Base-by-base conservation (phyloP, 805 yeast genomes). In the Yamadazyma akitaensis region DNA sequence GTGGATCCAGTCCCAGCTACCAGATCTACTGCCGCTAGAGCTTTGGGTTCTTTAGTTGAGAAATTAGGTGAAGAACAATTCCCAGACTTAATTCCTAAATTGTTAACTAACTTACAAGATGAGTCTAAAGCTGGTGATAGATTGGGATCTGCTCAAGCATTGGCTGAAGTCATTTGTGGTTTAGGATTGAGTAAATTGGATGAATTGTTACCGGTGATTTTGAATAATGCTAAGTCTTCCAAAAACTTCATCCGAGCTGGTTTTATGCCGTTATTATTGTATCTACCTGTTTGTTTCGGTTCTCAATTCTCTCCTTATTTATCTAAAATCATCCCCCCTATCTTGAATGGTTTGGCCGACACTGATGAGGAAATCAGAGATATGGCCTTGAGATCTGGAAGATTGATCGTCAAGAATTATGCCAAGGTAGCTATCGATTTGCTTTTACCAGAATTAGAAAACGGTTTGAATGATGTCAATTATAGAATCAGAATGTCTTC, bases 1-100 rank as follows among this genome's bases (percentile, higher is more conserved):
- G 97, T 95, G 42, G 99, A 94, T 57, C 99, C 99, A 1, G 99
- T 94, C 43, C 96, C 98, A 28, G 88, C 83, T 36, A 94, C 99
- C 0, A 82, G 98, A 63, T 95, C 98, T 1, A 94, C 97, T 17
- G 98, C 98, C 19, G 91, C 97, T 17, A 82, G 97, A 67, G 99
- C 99, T 0, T 71, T 94, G 43, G 99, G 99, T 55, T 89, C 97
- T 0, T 75, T 94, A 51, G 97, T 95, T 40, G 98, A 94, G 64
- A 92, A 91, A 63, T 75, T 94, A 35, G 99, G 99, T 46, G 99
- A 94, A 67, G 96, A 88, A 40, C 84, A 81, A 55, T 91, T 94
- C 88, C 97, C 99, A 31, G 86, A 80, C 34, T 81, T 94, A 62
- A 86, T 94, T 55, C 88, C 95, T 39, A 81, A 90, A 49, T 76